Base-by-base conservation (phyloP, 2,329 filamentous ascomycete genomes). In the Claviceps digitariae region DNA sequence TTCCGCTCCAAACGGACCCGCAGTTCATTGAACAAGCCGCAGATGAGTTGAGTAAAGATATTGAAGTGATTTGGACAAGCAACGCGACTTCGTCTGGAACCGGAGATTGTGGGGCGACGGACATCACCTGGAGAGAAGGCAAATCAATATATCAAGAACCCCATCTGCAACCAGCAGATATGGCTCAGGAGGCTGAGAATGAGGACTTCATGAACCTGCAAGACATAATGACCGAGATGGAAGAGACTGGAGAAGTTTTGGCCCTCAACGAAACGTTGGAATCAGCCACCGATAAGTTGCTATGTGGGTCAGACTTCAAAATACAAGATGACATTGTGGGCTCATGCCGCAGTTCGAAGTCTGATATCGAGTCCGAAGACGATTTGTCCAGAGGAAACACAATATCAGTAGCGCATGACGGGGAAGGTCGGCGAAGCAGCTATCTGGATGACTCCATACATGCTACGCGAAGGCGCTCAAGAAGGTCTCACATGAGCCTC, bases 341-440 rank as follows among this genome's bases (percentile, higher is more conserved):
- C 45, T 69, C 71, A 3, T 72, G 71, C 45, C 61, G 73, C 13
- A 62, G 67, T 43, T 61, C 67, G 49, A 70, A 74, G 23, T 77
- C 72, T 36, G 70, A 74, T n/a, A 76, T 74, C 0, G 78, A 82
- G 5, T 78, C 75, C 0, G 79, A 82, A 40, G 77, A 80, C 50
- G 78, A 82, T 40, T 59, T 61, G 6, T 57, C 66, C 5, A 61
- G 62, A 2, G 61, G 66, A 27, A 62, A 63, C 13, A 43, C 52
- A 10, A 29, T 44, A 7, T 44, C 48, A 45, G 41, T 48, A 36
- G 10, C 25, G 13, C 21, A 25, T 12, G 46, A 13, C 17, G 13
- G 20, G 17, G 20, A n/a, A 29, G 29, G 9, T 17, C 34, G 7
- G 15, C 34, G 36, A 27, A n/a, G 6, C 25, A 45, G 25, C 10